Evolutionary conservation across 805 yeast species (phyloP).

Genomic region (Ogataea chonburiensis): DNA sequence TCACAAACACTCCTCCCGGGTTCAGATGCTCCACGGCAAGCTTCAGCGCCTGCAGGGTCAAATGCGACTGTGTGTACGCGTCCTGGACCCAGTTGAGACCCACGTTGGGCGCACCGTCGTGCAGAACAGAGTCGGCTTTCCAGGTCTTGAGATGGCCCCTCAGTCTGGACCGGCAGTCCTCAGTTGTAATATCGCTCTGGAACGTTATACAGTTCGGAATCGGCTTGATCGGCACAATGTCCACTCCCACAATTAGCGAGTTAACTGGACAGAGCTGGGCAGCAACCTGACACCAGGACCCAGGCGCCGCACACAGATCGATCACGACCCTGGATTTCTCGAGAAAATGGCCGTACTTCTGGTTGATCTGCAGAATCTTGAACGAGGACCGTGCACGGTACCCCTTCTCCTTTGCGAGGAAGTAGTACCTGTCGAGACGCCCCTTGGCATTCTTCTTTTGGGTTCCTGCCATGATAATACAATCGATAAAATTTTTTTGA

Average conservation of each 20-base stretch:
- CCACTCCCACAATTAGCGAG: constrained; percentile 96
- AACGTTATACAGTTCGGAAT: constrained; percentile 92
- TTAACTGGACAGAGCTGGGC: constrained; percentile 88
- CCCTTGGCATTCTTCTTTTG: constrained; percentile 97
- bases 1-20: constrained; percentile 93
- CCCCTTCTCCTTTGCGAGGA: constrained; percentile 95
- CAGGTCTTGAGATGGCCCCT: constrained; percentile 97
- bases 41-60: constrained; percentile 89
- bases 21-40: constrained; percentile 90
- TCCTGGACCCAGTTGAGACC: constrained; percentile 99
- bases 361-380: constrained; percentile 91
- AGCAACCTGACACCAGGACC: constrained; percentile 99
- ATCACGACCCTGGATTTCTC: constrained; percentile 94
- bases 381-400: constrained; percentile 99
- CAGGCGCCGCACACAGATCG: constrained; percentile 99
- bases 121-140: constrained; percentile 97
- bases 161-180: constrained; percentile 91
- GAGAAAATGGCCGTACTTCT: constrained; percentile 91
- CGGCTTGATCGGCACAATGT: constrained; percentile 96
- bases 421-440: constrained; percentile 97
- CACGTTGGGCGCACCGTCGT: constrained; percentile 99
- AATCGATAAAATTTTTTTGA: constrained; percentile 4
- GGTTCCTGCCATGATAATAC: constrained; percentile 53
- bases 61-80: constrained; percentile 96
- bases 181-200: constrained; percentile 96